Evolutionary conservation across 352 stramenopile genomes (phyloP).

Genomic region (Globisporangium nodosum): DNA sequence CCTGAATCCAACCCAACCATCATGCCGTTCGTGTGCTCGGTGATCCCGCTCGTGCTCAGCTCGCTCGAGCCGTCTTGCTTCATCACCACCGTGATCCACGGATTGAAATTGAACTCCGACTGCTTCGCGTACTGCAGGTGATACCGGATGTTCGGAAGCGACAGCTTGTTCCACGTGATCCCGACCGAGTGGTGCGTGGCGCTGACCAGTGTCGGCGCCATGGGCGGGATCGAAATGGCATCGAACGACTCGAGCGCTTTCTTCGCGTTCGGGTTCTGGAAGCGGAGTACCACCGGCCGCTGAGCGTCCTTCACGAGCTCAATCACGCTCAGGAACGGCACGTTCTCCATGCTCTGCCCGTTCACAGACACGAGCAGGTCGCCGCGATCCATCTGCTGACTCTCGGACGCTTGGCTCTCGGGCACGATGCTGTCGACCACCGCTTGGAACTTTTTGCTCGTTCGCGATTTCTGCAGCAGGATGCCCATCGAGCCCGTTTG

Average conservation of each 20-base stretch:
- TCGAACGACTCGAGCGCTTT: constrained; percentile 45
- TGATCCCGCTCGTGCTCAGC: constrained; percentile 38
- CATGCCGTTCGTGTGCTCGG: constrained; percentile 49
- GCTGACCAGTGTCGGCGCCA: constrained; percentile 61
- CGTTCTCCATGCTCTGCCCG: constrained; percentile 49
- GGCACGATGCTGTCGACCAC: constrained; percentile 80
- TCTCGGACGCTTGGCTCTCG: constrained; percentile 70
- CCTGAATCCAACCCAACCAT: constrained; percentile 55
- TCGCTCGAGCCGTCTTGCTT: constrained; percentile 39
- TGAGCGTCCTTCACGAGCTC: constrained; percentile 68
- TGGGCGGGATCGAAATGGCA: constrained; percentile 45
- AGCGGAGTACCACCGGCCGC: constrained; percentile 61
- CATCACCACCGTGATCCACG: constrained; percentile 45
- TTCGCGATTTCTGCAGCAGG: constrained; percentile 65
- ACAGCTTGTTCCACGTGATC: constrained; percentile 55
- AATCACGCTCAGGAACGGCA: constrained; percentile 70
- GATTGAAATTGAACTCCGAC: constrained; percentile 51
- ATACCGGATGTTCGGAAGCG: constrained; percentile 28
- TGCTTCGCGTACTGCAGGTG: constrained; percentile 65
- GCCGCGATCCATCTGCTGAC: constrained; percentile 53
- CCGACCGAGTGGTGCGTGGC: constrained; percentile 53
- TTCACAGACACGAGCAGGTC: constrained; percentile 78
- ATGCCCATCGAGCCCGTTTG: constrained; percentile 69
- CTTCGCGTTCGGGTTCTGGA: constrained; percentile 52
- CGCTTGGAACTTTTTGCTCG: constrained; percentile 60